A percentile compares a stretch with the other conserved stretches of the same genome.
Conservation (phyloP, 2,329 filamentous ascomycete genomes). For the Fusarium anthophilum region DNA sequence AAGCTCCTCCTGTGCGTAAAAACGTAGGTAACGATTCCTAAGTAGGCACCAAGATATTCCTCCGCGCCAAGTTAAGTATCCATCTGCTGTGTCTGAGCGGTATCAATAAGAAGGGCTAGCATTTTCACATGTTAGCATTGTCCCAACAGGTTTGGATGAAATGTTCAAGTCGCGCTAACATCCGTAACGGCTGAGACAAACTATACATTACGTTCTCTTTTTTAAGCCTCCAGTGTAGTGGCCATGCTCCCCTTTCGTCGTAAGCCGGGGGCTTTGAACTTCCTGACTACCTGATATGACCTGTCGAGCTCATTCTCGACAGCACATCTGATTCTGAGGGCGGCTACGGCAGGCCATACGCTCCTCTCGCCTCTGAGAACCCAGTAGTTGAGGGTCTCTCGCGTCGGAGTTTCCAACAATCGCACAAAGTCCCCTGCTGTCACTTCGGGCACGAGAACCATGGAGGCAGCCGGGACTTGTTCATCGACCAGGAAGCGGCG, state of each 20-base stretch:
- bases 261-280: slow-evolving; percentile 64
- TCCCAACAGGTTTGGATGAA: not conserved
- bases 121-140: slow-evolving; percentile 1
- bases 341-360: slow-evolving; percentile 89
- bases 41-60: not conserved
- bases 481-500: slow-evolving; percentile 85
- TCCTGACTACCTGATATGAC: slow-evolving; percentile 82
- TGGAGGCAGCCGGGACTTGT: slow-evolving; percentile 77
- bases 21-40: not conserved
- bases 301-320: slow-evolving; percentile 89
- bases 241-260: slow-evolving; percentile 57
- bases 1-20: not conserved
- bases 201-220: slow-evolving; percentile 21
- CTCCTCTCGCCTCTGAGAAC: slow-evolving; percentile 84
- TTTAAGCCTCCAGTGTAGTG: slow-evolving; percentile 38
- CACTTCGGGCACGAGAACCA: slow-evolving; percentile 86
- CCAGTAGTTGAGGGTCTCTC: slow-evolving; percentile 83
- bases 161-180: slow-evolving; percentile 17
- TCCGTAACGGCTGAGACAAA: slow-evolving; percentile 18
- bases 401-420: slow-evolving; percentile 84
- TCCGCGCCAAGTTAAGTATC: not conserved
- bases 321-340: slow-evolving; percentile 81
- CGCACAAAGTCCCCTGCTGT: slow-evolving; percentile 76
- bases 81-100: not conserved
- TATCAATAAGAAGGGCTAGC: not conserved